These are phyloP conservation scores for Aspergillus latus DNA, from an alignment of 2,329 filamentous ascomycete species.

Conservation along the genomic window DNA sequence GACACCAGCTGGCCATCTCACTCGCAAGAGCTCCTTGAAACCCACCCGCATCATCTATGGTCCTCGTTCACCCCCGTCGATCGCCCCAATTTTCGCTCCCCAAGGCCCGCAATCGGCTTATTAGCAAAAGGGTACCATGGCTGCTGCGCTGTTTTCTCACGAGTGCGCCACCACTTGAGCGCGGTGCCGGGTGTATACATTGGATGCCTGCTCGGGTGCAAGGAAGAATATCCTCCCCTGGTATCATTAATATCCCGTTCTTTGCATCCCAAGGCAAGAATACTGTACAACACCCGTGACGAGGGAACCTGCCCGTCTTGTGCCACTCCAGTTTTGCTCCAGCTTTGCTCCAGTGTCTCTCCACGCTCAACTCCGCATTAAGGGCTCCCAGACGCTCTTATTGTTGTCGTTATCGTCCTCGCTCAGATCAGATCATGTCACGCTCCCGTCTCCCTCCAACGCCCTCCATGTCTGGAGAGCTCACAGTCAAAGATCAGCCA, in stretches of 20 bases:
- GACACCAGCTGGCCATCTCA: constrained; percentile 27
- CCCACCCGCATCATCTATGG: constrained; percentile 6
- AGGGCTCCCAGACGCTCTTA: neutral
- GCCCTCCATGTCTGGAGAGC: constrained; percentile 41
- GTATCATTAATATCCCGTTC: neutral
- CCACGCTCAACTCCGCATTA: constrained; percentile 4
- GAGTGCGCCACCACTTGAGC: constrained; percentile 15
- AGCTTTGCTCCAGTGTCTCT: neutral
- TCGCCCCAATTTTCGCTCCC: constrained; percentile 10
- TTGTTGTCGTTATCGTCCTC: neutral
- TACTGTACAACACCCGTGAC: constrained; percentile 9
- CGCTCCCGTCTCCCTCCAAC: constrained; percentile 37
- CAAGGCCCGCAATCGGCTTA: constrained; percentile 3
- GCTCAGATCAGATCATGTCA: constrained; percentile 27
- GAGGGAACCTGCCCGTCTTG: constrained; percentile 7
- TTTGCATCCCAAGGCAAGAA: neutral
- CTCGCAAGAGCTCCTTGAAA: constrained; percentile 14
- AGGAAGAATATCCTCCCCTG: neutral
- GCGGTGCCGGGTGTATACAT: constrained; percentile 13
- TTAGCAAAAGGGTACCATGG: constrained; percentile 11
- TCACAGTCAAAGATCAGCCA: constrained; percentile 39
- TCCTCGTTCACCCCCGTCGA: constrained; percentile 9
- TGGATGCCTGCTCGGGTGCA: neutral
- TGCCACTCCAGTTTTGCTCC: neutral
- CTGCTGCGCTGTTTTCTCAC: constrained; percentile 14